Percentiles rank a stretch among this genome's conserved stretches.
phyloP scores from a whole-genome alignment of 495 filamentous ascomycete genomes.

The Penicillium parvum region DNA sequence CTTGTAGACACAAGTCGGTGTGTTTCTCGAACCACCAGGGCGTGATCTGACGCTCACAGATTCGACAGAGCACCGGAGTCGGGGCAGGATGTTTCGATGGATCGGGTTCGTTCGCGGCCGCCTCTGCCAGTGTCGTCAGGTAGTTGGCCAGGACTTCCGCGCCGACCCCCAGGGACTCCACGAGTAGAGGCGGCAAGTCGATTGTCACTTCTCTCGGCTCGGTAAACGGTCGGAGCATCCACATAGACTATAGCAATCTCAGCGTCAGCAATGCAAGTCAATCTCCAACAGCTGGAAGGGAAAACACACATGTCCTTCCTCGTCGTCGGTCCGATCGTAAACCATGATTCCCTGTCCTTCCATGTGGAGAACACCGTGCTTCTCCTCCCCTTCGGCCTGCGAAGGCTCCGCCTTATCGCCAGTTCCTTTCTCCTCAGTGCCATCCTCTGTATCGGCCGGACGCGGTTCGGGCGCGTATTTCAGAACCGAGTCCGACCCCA shows the following conservation, averaged over 20 bases:
- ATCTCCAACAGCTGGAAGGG: no score
- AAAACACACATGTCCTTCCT: constrained; percentile 78
- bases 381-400: constrained; percentile 39
- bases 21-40: constrained; percentile 99
- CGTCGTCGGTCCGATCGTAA: constrained; percentile 78
- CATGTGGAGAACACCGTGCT: constrained; percentile 62
- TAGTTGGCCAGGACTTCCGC: constrained; percentile 93
- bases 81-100: constrained; percentile 80
- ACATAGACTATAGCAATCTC: constrained; percentile 75
- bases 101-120: constrained; percentile 83
- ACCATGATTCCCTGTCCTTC: constrained; percentile 98
- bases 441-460: constrained; percentile 13
- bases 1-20: constrained; percentile 90
- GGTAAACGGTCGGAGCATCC: constrained; percentile 96
- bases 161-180: constrained; percentile 89
- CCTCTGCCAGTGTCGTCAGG: constrained; percentile 82
- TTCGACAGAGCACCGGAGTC: constrained; percentile 85
- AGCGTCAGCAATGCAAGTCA: constrained; percentile 18
- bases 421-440: constrained; percentile 8
- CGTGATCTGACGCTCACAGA: constrained; percentile 96
- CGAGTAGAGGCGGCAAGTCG: constrained; percentile 83
- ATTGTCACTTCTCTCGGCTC: constrained; percentile 89
- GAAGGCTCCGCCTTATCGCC: constrained; percentile 34
- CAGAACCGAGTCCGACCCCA: constrained; percentile 65
- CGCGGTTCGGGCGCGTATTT: constrained; percentile 52